Percentiles rank a stretch among this genome's conserved stretches.
phyloP scores from a whole-genome alignment of 2,329 filamentous ascomycete genomes.

The Sclerotinia minor region DNA sequence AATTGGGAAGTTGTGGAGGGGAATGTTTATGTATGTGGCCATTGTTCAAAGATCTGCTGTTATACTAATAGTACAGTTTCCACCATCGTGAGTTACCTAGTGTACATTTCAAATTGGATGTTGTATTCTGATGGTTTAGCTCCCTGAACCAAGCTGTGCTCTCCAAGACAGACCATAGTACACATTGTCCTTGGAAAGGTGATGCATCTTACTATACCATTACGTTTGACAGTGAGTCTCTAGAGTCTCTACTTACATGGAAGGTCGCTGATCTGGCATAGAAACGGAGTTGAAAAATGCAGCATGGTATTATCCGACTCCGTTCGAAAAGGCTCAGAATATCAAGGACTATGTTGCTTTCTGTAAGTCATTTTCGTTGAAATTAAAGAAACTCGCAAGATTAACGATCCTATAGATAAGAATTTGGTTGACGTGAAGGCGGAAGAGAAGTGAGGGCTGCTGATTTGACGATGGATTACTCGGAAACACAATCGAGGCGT shows the following conservation, averaged over 20 bases:
- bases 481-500: neutral
- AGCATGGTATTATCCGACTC: constrained; percentile 50
- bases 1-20: constrained; percentile 51
- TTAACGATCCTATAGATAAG: constrained; percentile 10
- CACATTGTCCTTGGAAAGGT: constrained; percentile 51
- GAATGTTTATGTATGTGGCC: constrained; percentile 48
- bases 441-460: neutral
- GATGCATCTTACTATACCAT: constrained; percentile 51
- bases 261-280: constrained; percentile 26
- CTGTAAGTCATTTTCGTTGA: constrained; percentile 42
- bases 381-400: neutral
- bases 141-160: constrained; percentile 46
- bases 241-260: neutral
- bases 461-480: too few relatives aligned
- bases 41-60: constrained; percentile 20
- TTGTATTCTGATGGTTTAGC: constrained; percentile 25
- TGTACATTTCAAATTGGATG: neutral
- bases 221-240: constrained; percentile 43
- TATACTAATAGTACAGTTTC: constrained; percentile 40
- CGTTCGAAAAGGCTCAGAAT: constrained; percentile 45
- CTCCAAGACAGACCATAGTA: constrained; percentile 45
- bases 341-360: constrained; percentile 51
- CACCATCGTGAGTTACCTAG: constrained; percentile 39
- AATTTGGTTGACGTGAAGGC: constrained; percentile 23
- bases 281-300: constrained; percentile 46